Percentiles rank a stretch among this genome's conserved stretches.
Evolutionary conservation across 805 yeast species (phyloP).

Genomic region (Pachysolen tannophilus): DNA sequence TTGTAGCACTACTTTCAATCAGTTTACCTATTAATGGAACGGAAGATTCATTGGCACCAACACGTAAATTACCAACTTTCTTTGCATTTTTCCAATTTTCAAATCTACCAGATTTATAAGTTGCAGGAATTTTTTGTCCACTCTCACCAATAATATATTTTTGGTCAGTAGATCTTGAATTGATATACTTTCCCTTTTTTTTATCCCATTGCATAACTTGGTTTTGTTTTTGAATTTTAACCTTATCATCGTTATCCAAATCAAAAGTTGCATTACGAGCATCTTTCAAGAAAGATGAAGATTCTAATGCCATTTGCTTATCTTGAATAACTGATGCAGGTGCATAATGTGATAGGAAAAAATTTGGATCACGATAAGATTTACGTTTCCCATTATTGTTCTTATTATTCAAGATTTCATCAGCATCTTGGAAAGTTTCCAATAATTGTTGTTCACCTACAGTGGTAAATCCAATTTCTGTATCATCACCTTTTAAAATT

Average conservation of each 20-base stretch:
- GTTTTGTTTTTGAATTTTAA: constrained; percentile 56
- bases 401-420: constrained; percentile 24
- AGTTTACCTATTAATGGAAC: constrained; percentile 21
- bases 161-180: constrained; percentile 69
- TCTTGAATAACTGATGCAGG: constrained; percentile 77
- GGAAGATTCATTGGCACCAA: constrained; percentile 44
- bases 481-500: constrained; percentile 42
- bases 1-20: constrained; percentile 22
- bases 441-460: constrained; percentile 40
- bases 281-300: constrained; percentile 65
- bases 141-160: constrained; percentile 91
- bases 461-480: constrained; percentile 27
- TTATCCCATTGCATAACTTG: constrained; percentile 85
- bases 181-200: constrained; percentile 84
- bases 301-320: constrained; percentile 49
- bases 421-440: constrained; percentile 46
- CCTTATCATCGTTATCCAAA: constrained; percentile 61
- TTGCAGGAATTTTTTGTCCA: constrained; percentile 88
- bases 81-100: constrained; percentile 86
- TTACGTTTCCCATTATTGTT: constrained; percentile 20
- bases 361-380: constrained; percentile 67
- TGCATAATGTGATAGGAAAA: constrained; percentile 84
- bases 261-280: constrained; percentile 87
- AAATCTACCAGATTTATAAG: constrained; percentile 82
- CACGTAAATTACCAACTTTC: constrained; percentile 39